phyloP scores from a whole-genome alignment of 768 basidiomycete genomes.

The Mrakia frigida region DNA sequence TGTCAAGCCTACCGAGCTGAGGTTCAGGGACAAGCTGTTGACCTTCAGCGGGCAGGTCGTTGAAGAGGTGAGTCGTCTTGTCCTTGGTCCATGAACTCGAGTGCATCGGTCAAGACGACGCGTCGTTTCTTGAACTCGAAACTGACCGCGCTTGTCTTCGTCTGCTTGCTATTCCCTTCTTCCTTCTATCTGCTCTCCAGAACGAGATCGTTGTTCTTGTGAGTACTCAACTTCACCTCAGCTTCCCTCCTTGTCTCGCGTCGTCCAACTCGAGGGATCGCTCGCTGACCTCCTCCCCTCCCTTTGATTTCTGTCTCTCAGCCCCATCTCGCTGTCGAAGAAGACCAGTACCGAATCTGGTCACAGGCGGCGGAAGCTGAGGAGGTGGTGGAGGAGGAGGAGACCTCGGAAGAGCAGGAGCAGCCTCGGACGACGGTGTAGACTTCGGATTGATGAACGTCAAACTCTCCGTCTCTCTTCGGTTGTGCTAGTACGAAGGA shows the following conservation, averaged over 20 bases:
- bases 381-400: no score
- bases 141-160: background rate
- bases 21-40: background rate
- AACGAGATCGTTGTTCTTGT: conserved; percentile 2
- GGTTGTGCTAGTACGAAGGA: no score
- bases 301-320: no score
- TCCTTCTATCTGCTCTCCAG: background rate
- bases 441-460: no score
- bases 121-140: background rate
- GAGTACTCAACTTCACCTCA: background rate
- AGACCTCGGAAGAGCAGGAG: no score
- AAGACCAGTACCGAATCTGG: no score
- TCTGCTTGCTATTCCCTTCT: background rate
- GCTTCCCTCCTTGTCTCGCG: background rate
- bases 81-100: background rate
- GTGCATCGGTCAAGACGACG: background rate
- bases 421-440: no score
- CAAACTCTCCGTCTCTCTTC: no score
- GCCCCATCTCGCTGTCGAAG: background rate
- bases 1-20: background rate
- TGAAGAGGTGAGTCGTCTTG: background rate
- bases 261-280: no score
- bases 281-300: no score
- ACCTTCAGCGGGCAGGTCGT: background rate
- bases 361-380: no score